Evolutionary conservation across 495 filamentous ascomycete species (phyloP).

Genomic region (Glutinoglossum americanum): DNA sequence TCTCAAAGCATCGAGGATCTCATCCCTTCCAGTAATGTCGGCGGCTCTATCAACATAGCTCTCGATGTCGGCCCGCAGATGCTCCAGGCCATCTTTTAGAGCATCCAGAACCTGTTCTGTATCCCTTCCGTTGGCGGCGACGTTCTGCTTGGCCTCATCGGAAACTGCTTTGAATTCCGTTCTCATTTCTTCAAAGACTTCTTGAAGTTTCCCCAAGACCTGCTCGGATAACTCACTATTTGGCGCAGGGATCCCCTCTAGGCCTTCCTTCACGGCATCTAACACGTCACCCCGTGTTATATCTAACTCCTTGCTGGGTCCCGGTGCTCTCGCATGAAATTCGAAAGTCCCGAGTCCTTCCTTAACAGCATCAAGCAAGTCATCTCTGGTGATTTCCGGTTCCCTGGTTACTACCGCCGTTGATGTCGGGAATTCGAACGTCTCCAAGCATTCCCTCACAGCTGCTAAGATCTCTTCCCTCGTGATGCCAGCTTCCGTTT

Average conservation of each 20-base stretch:
- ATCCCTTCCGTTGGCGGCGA: constrained; percentile 48
- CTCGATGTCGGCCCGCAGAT: constrained; percentile 60
- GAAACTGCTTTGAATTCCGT: constrained; percentile 34
- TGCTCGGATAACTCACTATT: constrained; percentile 35
- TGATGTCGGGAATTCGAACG: constrained; percentile 38
- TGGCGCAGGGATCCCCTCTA: constrained; percentile 28
- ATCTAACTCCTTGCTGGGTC: constrained; percentile 28
- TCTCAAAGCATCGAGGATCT: constrained; percentile 55
- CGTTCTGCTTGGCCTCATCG: constrained; percentile 51
- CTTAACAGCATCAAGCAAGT: constrained; percentile 31
- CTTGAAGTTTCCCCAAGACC: constrained; percentile 49
- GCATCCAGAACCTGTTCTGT: constrained; percentile 69
- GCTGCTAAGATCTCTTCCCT: constrained; percentile 56
- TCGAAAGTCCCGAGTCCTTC: constrained; percentile 27
- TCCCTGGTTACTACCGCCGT: constrained; percentile 18
- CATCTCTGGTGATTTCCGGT: constrained; percentile 27
- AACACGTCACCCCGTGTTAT: constrained; percentile 42
- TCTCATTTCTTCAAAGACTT: constrained; percentile 52
- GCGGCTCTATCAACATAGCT: constrained; percentile 48
- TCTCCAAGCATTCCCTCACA: constrained; percentile 55
- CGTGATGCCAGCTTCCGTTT: constrained; percentile 42
- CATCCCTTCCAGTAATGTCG: constrained; percentile 47
- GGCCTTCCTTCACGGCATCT: constrained; percentile 39
- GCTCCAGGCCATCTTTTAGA: constrained; percentile 66
- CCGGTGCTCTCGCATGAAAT: constrained; percentile 17